phyloP scores from a whole-genome alignment of 257 asterid genomes.

The Verbascum thapsus region DNA sequence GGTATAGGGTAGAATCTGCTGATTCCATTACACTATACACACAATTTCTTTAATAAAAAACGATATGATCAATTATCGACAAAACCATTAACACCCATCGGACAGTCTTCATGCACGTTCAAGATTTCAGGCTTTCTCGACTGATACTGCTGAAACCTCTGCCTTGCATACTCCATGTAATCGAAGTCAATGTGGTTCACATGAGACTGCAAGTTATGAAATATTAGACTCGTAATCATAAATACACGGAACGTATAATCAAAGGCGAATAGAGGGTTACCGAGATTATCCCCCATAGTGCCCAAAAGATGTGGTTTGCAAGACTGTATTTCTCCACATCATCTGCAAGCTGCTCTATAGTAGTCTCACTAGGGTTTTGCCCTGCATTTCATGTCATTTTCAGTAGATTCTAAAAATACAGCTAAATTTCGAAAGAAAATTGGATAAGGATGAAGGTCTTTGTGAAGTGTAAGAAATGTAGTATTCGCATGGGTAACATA shows the following conservation, averaged over 20 bases:
- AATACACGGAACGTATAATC: background rate
- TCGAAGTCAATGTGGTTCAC: constrained; percentile 83
- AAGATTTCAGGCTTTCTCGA: constrained; percentile 49
- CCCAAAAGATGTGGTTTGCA: constrained; percentile 94
- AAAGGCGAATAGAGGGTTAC: constrained; percentile 35
- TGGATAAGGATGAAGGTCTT: too few species aligned
- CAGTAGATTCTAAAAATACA: too few species aligned
- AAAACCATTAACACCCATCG: background rate
- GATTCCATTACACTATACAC: background rate
- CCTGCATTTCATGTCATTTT: constrained; percentile 42
- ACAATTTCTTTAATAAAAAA: constrained; percentile 2
- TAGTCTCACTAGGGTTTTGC: constrained; percentile 42
- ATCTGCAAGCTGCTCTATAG: constrained; percentile 49
- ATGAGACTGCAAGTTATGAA: constrained; percentile 48
- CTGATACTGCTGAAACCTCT: constrained; percentile 85
- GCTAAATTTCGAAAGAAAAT: too few species aligned
- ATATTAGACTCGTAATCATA: too few species aligned
- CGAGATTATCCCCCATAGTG: constrained; percentile 95
- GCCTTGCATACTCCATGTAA: constrained; percentile 82
- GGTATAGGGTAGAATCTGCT: background rate
- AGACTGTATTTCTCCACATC: constrained; percentile 73
- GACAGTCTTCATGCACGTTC: constrained; percentile 12
- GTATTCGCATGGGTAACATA: too few species aligned
- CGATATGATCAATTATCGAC: constrained; percentile 16
- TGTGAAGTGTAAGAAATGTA: too few species aligned